Base-by-base conservation (phyloP, 345 rosid species). In the Eucalyptus pauciflora region DNA sequence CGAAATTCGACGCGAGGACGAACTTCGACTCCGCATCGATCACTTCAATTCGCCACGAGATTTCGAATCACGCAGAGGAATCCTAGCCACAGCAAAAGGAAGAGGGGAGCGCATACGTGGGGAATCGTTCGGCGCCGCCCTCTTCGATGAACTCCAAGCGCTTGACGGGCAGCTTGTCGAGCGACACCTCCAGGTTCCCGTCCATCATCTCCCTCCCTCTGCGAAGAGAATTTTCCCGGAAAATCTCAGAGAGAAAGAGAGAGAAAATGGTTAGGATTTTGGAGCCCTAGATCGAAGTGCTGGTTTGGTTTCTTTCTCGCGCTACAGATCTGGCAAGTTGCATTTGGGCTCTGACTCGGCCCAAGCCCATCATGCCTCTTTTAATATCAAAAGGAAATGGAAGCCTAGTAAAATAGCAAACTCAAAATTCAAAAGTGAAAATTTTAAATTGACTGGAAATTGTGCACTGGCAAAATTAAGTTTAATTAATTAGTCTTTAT, bases 111-210 rank as follows among this genome's bases (percentile, higher is more conserved):
- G 83, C 94, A n/a, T 94, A 97, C 96, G 95, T 86, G 51, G 99
- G 98, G 87, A 94, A 97, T 87, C 92, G 95, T 91, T 97, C 99
- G 79, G 88, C 89, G 87, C 99, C 99, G 80, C 94, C 93, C 87
- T 97, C 98, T 67, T 97, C 99, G 13, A 97, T 95, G 87, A 95
- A 88, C 20, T 96, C 97, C 86, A 97, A 90, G 89, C 99, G 97
- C 89, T 93, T 96, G 27, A 97, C 92, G 7, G 97, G 98, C 56
- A 96, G 99, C 94, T 95, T 95, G 87, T 97, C 98, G 41, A 97
- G 90, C 51, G 99, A 97, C 88, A 97, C 92, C 89, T 93, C 94
- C 88, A 95, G 87, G 80, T 93, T 93, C 10, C 94, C 94, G 64
- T 95, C 96, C 99, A 96, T 95, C 58, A 88, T 50, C 88, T 48